Base-by-base conservation (phyloP, 2,329 filamentous ascomycete species). In the Ophiostoma australiae region DNA sequence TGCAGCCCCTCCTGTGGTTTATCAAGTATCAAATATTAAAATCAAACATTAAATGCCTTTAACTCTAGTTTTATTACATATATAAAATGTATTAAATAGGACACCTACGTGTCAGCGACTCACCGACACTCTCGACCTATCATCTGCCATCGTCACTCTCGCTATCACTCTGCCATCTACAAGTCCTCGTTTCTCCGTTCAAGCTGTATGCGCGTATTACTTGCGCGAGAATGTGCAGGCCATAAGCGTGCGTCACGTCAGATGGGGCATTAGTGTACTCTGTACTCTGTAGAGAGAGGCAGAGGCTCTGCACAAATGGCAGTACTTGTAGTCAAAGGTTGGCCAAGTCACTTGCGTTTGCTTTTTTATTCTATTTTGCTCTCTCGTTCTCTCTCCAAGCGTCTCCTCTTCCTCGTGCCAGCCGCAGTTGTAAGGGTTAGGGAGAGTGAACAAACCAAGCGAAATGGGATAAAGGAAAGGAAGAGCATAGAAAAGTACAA, bases 111-210 rank as follows among this genome's bases (percentile, higher is more conserved):
- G 52, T 58, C 23, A 23, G 27, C n/a, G 52, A 17, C 23, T 58
- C 52, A 58, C 52, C 52, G 52, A 58, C 52, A 58, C 52, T 58
- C 52, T 58, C 52, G 23, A 13, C 52, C 52, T 58, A 58, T 58
- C 52, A 17, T 13, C 37, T 39, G 39, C 27, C 27, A 31, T 31
- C 27, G 27, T 31, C 27, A 31, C 37, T 39, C 37, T 39, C 10
- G 27, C 27, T 31, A 31, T 23, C 37, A 39, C 13, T 48, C 17
- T 20, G 8, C 15, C 37, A 39, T 17, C 41, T 39, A 20, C 4
- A 48, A 7, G 17, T 5, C 17, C 8, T 17, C 17, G 20, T 20
- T 20, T 58, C 69, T 61, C 52, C 11, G 48, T 20, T 63, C 20
- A 35, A 27, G 44, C 15, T 27, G 39, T 20, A 23, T 15, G 27